Conservation (phyloP, 768 basidiomycete genomes). For the Solioccasus polychromus region DNA sequence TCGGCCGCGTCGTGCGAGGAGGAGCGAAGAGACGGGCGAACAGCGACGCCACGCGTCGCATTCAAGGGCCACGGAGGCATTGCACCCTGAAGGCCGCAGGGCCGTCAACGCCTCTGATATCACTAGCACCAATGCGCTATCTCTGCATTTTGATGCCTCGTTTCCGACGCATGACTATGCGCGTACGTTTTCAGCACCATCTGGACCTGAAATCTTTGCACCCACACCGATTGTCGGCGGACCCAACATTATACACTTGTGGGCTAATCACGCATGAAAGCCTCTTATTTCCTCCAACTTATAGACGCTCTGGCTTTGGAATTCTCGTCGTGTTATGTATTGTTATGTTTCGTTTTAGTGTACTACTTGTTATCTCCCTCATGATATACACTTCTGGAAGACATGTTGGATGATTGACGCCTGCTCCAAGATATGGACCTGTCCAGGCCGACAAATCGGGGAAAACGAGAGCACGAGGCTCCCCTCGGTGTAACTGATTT, state of each 20-base stretch:
- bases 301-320: constrained; percentile 19
- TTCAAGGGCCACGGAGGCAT: constrained; percentile 18
- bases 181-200: constrained; percentile 17
- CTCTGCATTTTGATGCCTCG: constrained; percentile 36
- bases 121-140: constrained; percentile 31
- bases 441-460: constrained; percentile 9
- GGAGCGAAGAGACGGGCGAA: constrained; percentile 18
- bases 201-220: constrained; percentile 32
- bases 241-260: constrained; percentile 33
- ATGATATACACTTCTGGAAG: constrained; percentile 1
- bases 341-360: constrained; percentile 19
- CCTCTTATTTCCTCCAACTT: background rate
- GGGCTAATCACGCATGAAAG: constrained; percentile 32
- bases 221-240: constrained; percentile 35
- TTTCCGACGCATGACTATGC: constrained; percentile 25
- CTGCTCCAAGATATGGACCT: constrained; percentile 5
- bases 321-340: constrained; percentile 16
- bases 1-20: constrained; percentile 21
- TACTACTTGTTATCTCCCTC: background rate
- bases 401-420: background rate
- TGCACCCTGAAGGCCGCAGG: constrained; percentile 16
- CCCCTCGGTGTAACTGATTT: constrained; percentile 10
- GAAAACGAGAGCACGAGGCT: constrained; percentile 12
- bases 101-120: constrained; percentile 21
- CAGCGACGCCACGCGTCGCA: constrained; percentile 23